These are phyloP conservation scores for Myxozyma melibiosi DNA, from an alignment of 805 yeast genomes.

Conservation along the genomic window DNA sequence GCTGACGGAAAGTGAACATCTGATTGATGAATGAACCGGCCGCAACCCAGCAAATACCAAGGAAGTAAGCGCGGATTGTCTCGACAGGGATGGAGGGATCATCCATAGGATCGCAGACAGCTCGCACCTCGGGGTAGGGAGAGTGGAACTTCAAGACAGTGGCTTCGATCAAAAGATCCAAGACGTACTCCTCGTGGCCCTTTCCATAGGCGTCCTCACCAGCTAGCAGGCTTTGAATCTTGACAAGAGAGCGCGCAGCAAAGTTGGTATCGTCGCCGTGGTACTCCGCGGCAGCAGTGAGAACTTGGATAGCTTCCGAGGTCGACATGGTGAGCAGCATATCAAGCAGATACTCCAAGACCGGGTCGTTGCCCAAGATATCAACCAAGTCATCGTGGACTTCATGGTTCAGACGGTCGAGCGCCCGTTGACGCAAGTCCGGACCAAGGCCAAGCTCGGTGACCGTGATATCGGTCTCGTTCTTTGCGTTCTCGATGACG, in stretches of 20 bases:
- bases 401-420: constrained; percentile 8
- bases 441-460: constrained; percentile 19
- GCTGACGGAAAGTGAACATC: constrained; percentile 60
- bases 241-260: constrained; percentile 44
- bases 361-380: constrained; percentile 13
- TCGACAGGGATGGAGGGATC: constrained; percentile 52
- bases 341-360: constrained; percentile 47
- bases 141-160: constrained; percentile 30
- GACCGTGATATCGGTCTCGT: constrained; percentile 19
- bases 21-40: constrained; percentile 62
- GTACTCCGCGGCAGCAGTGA: constrained; percentile 45
- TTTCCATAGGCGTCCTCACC: constrained; percentile 20
- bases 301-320: constrained; percentile 44
- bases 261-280: constrained; percentile 51
- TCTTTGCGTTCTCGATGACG: background rate
- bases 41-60: constrained; percentile 56
- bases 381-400: constrained; percentile 19
- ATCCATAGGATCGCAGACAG: constrained; percentile 61
- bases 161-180: constrained; percentile 41
- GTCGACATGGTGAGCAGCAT: constrained; percentile 44
- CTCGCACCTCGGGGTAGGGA: constrained; percentile 69
- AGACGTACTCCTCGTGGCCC: constrained; percentile 10
- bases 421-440: constrained; percentile 18
- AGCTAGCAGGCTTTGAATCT: constrained; percentile 33
- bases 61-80: constrained; percentile 55